Conservation (phyloP, 164 flowering plant genomes). For the Taxillus chinensis region DNA sequence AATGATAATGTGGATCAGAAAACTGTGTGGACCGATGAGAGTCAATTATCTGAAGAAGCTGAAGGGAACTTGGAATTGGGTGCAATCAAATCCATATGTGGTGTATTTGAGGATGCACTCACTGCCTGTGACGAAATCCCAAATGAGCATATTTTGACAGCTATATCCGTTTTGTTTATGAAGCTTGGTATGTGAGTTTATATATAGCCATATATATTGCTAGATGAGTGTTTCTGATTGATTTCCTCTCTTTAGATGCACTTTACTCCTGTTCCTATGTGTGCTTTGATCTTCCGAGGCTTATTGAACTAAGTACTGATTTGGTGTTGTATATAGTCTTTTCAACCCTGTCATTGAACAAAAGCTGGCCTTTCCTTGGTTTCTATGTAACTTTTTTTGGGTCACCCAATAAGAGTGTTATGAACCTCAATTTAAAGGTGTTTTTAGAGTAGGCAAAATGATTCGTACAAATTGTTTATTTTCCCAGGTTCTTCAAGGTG, state of each 20-base stretch:
- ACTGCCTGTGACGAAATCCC: conserved; percentile 26
- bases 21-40: conserved; percentile 8
- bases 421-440: no score
- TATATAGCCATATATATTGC: not conserved
- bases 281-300: no score
- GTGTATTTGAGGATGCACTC: conserved; percentile 30
- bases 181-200: conserved; percentile 47
- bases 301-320: no score
- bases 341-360: no score
- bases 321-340: no score
- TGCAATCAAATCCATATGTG: conserved; percentile 38
- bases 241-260: not conserved
- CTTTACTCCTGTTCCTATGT: no score
- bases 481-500: no score
- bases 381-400: no score
- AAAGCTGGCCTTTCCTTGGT: no score
- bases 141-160: conserved; percentile 40
- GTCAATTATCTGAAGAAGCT: conserved; percentile 14
- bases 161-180: conserved; percentile 44
- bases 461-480: no score
- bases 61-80: conserved; percentile 18
- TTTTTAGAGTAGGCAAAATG: no score
- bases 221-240: not conserved
- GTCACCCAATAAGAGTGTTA: no score
- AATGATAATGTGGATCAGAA: conserved; percentile 26